Evolutionary conservation across 163 green algal species (phyloP), one percentile per base, ranked within the genome.

Genomic region (Prototheca stagnorum): DNA sequence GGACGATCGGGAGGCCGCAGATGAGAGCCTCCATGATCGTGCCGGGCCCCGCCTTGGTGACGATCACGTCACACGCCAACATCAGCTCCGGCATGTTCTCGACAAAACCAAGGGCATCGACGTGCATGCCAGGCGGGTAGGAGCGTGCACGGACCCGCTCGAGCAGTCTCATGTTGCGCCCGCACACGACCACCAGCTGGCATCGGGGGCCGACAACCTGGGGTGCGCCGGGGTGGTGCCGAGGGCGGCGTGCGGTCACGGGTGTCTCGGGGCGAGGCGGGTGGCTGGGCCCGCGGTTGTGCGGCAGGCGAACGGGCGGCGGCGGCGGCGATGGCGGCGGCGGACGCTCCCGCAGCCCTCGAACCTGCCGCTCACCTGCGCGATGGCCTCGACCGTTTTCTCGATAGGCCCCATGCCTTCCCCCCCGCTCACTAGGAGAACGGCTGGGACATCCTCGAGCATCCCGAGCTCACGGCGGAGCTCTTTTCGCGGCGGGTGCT

Each of bases 11-110:
- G 39, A 95, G 74, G 3, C 89, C 87, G 36, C 68, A 83, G 49
- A 95, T 94, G 50, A 97, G 75, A 21, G 86, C 79, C 65, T 98
- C 89, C 7, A 82, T 89, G 47, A 98, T 97, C 41, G 89, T 98
- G 36, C 89, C 89, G 0, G 89, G 89, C 2, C 89, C 89, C 16
- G 89, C 88, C 65, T 84, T 80, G 37, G 59, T 82, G 19, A 78
- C 61, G 33, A 78, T 74, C 17, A 56, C 43, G 57, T 97, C 85
- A 23, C 58, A 80, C 0, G 88, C 86, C 2, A 39, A 65, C 89
- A 98, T 98, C 65, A 75, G 89, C 64, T 96, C 86, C 7, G 85
- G 67, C 68, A 98, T 94, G 70, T 98, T 98, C 62, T 81, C 73
- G 35, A 96, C 85, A 67, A 98, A 96, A 20, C 89, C 88, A 40